These are phyloP conservation scores for Giardia duodenalis DNA, from an alignment of 208 protist genomes.

Conservation along the genomic window DNA sequence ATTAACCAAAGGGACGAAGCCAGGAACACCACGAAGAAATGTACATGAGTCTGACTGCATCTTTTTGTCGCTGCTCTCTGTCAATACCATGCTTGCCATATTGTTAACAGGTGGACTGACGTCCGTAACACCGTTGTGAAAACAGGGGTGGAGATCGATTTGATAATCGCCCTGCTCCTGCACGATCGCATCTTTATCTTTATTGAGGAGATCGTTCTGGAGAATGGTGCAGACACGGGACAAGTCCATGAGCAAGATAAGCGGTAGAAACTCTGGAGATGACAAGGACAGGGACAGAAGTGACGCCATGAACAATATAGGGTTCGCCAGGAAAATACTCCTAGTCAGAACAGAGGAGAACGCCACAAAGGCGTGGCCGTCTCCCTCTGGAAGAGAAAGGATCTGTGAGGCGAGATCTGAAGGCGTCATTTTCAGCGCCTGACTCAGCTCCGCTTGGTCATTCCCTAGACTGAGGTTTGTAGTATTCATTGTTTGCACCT, in stretches of 20 bases:
- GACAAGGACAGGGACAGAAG: neutral
- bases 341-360: neutral
- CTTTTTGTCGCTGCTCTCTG: neutral
- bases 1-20: neutral
- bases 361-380: neutral
- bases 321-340: neutral
- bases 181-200: neutral
- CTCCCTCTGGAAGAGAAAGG: neutral
- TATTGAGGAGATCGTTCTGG: neutral
- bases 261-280: neutral
- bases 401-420: neutral
- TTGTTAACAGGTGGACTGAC: neutral
- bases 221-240: neutral
- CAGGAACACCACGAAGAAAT: neutral
- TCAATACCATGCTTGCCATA: neutral
- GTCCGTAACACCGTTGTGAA: no score
- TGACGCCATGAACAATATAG: conserved; percentile 3
- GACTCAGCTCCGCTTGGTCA: neutral
- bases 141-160: neutral
- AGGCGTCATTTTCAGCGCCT: neutral
- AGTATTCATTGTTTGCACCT: neutral
- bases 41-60: neutral
- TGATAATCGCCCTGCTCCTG: no score
- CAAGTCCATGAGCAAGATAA: neutral
- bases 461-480: neutral